Base-by-base conservation (phyloP, 1,139 yeast genomes). In the Hyphopichia pseudoburtonii region DNA sequence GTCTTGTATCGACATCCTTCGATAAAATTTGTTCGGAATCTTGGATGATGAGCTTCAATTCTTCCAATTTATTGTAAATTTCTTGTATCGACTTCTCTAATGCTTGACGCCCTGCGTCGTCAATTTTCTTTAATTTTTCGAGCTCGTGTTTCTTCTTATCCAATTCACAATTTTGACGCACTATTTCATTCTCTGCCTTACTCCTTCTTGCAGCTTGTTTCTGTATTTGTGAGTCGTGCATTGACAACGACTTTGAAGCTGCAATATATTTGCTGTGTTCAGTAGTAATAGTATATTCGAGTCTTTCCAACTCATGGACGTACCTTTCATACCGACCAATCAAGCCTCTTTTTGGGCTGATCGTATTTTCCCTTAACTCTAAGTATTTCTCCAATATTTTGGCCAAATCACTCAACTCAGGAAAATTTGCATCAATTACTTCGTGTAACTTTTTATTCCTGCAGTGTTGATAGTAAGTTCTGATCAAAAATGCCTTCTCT, bases 361-460 rank as follows among this genome's bases (percentile, higher is more conserved):
- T 45, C 26, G 63, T 60, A 6, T 60, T 51, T 17, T 60, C 66
- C 40, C 86, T 64, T 37, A 69, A 60, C 22, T 66, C 65, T 31
- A 81, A 64, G 56, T 80, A 86, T 41, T 66, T 71, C 44, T 68
- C 75, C 30, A 80, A 66, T 10, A 75, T 70, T 40, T 69, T 72
- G 1, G 96, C 86, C 41, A 89, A 69, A 37, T 74, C 81, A 4
- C 90, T 73, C 10, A 95, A 77, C 46, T 88, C 97, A 0, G 97
- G 96, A 57, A 83, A 83, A 44, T 78, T 79, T 16, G 71, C 67
- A 33, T 90, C 97, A 17, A 87, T 69, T 17, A 77, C 60, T n/a
- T 81, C 83, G 30, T 62, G 61, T 37, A 78, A 58, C 18, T 72
- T 65, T 41, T 78, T 67, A 12, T 73, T 75, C 35, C 64, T 64